phyloP scores from a whole-genome alignment of 2,329 filamentous ascomycete species.

The Trichoderma endophyticum region DNA sequence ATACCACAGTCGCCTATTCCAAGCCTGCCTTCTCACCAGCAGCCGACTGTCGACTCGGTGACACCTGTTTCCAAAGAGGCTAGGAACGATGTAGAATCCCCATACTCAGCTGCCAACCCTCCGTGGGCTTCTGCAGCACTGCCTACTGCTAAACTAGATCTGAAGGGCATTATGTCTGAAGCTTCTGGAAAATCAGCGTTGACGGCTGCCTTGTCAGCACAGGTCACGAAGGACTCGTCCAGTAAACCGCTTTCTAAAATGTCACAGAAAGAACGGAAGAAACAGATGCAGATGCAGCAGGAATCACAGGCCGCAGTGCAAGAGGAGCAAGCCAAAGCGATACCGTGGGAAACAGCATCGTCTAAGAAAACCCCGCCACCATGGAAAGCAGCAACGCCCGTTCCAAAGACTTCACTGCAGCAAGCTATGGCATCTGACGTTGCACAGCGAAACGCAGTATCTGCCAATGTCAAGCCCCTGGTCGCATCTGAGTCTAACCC shows the following conservation, averaged over 20 bases:
- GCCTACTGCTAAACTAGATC: conserved; percentile 62
- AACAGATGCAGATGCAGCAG: conserved; percentile 66
- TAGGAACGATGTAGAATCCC: neutral
- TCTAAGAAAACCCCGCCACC: conserved; percentile 48
- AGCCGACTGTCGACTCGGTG: neutral
- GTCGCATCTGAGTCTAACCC: conserved; percentile 41
- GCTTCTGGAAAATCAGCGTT: conserved; percentile 52
- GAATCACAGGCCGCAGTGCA: conserved; percentile 41
- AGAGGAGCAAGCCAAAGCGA: conserved; percentile 30
- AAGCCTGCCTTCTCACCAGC: conserved; percentile 19
- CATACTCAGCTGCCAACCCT: conserved; percentile 28
- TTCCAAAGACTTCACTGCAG: conserved; percentile 49
- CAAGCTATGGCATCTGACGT: conserved; percentile 42
- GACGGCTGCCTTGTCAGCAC: conserved; percentile 52
- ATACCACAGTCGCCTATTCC: conserved; percentile 18
- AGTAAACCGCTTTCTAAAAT: conserved; percentile 56
- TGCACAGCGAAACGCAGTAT: conserved; percentile 27
- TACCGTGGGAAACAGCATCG: conserved; percentile 45
- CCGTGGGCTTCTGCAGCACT: conserved; percentile 53
- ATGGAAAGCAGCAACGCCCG: conserved; percentile 61
- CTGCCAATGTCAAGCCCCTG: conserved; percentile 40
- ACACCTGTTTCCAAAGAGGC: neutral
- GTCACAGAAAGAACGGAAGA: conserved; percentile 91
- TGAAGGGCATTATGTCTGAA: conserved; percentile 72
- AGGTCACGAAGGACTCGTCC: conserved; percentile 42